These are phyloP conservation scores for Nowakowskiella sp. DNA, from an alignment of 192 early-diverging fungal species.

Conservation along the genomic window DNA sequence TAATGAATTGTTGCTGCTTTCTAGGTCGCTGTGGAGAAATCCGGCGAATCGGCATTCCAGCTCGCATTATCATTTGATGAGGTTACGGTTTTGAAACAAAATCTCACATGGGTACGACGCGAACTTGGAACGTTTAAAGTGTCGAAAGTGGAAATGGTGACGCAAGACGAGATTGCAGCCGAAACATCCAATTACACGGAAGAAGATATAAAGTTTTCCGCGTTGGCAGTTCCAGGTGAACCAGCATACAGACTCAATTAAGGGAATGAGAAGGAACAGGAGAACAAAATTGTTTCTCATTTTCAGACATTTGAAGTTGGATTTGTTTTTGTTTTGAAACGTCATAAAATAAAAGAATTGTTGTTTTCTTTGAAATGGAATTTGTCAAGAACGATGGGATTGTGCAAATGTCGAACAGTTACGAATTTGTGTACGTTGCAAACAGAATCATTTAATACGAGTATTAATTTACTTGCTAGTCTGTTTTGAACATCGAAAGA, in stretches of 20 bases:
- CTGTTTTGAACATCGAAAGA: slow-evolving; percentile 49
- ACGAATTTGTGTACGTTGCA: slow-evolving; percentile 38
- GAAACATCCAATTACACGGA: slow-evolving; percentile 10
- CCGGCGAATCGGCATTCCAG: slow-evolving; percentile 68
- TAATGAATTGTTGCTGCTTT: too few species aligned
- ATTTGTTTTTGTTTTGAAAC: too few species aligned
- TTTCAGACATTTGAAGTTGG: too few species aligned
- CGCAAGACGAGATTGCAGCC: slow-evolving; percentile 13
- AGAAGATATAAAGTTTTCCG: slow-evolving; percentile 39
- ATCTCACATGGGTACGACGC: slow-evolving; percentile 35
- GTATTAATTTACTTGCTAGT: slow-evolving; percentile 2
- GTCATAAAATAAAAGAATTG: too few species aligned
- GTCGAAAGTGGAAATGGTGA: slow-evolving; percentile 21
- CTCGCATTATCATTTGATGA: slow-evolving; percentile 80
- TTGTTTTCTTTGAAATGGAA: too few species aligned
- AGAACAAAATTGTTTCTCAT: too few species aligned
- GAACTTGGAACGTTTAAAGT: slow-evolving; percentile 35
- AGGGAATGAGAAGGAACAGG: too few species aligned
- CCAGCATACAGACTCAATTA: too few species aligned
- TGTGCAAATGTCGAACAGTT: slow-evolving; percentile 47
- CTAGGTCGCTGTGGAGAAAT: slow-evolving; percentile 56
- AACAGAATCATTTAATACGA: neutral
- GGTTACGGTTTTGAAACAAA: slow-evolving; percentile 51
- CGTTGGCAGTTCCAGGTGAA: slow-evolving; percentile 33
- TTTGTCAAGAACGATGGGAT: slow-evolving; percentile 48